Evolutionary conservation across 2,329 filamentous ascomycete species (phyloP).

Genomic region (Curvularia verruculosa): DNA sequence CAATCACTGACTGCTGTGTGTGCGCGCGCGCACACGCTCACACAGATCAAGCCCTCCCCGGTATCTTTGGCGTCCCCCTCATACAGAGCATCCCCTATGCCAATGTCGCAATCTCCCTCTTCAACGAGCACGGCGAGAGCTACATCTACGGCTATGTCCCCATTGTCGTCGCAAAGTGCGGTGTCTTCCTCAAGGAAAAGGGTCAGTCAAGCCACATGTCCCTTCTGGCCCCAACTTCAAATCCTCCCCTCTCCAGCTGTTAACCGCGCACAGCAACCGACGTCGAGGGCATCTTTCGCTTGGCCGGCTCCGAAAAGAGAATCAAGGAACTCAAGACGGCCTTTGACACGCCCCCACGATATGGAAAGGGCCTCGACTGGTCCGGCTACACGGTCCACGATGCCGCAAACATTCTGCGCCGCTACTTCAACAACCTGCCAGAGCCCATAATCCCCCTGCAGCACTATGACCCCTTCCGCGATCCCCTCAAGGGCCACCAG

Average conservation of each 20-base stretch:
- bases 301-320: slow-evolving; percentile 94
- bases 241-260: too few species aligned
- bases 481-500: slow-evolving; percentile 75
- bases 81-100: slow-evolving; percentile 96
- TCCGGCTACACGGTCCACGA: slow-evolving; percentile 98
- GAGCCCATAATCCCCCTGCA: slow-evolving; percentile 96
- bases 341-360: slow-evolving; percentile 87
- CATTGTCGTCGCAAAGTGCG: slow-evolving; percentile 97
- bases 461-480: slow-evolving; percentile 88
- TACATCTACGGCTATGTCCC: slow-evolving; percentile 99
- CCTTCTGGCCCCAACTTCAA: not conserved
- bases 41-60: slow-evolving; percentile 60
- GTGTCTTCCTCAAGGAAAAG: slow-evolving; percentile 97
- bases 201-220: slow-evolving; percentile 60
- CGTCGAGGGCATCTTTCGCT: slow-evolving; percentile 93
- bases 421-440: slow-evolving; percentile 94
- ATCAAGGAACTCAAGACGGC: slow-evolving; percentile 94
- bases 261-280: slow-evolving; percentile 72
- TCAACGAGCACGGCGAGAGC: slow-evolving; percentile 89
- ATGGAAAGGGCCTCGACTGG: slow-evolving; percentile 97
- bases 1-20: slow-evolving; percentile 30
- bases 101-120: slow-evolving; percentile 95
- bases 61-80: slow-evolving; percentile 93
- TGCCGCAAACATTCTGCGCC: slow-evolving; percentile 91
- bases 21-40: slow-evolving; percentile 14